These are phyloP conservation scores for Phytophthora multivora DNA, from an alignment of 352 stramenopile species.

Conservation along the genomic window DNA sequence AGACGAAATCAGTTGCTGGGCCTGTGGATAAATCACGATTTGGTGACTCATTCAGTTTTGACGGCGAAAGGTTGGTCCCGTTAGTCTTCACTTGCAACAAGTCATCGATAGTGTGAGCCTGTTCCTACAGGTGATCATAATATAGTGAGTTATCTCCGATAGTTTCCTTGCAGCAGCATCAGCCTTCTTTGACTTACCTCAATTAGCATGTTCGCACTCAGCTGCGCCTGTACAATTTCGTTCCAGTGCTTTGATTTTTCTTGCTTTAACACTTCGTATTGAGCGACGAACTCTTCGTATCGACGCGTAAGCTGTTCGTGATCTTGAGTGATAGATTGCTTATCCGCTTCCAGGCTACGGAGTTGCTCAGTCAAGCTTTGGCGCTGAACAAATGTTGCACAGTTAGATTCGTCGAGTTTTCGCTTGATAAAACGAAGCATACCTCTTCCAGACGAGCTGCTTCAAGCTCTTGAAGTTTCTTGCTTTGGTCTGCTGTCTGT, in stretches of 20 bases:
- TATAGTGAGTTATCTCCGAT: not conserved
- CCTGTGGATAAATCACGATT: constrained; percentile 8
- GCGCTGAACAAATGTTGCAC: constrained; percentile 23
- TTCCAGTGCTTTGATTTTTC: constrained; percentile 76
- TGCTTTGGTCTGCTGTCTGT: constrained; percentile 68
- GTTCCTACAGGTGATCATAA: constrained; percentile 42
- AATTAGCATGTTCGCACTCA: constrained; percentile 77
- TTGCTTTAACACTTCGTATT: constrained; percentile 59
- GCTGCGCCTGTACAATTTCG: constrained; percentile 70
- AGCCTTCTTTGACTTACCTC: constrained; percentile 46
- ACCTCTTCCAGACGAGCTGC: constrained; percentile 49
- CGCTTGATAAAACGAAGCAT: not conserved
- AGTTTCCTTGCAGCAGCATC: not conserved
- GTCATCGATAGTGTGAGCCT: constrained; percentile 80
- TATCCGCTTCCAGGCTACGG: constrained; percentile 42
- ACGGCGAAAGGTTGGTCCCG: constrained; percentile 42
- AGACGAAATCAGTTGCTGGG: not conserved
- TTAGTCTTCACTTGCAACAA: constrained; percentile 55
- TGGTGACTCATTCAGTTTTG: constrained; percentile 23
- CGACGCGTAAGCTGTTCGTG: constrained; percentile 45
- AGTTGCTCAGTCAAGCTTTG: constrained; percentile 42
- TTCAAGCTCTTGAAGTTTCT: constrained; percentile 68
- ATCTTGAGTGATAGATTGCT: constrained; percentile 41
- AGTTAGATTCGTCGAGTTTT: not conserved
- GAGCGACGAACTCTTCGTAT: constrained; percentile 49